These are phyloP conservation scores for Ceriops tagal DNA, from an alignment of 345 rosid genomes.

Conservation along the genomic window DNA sequence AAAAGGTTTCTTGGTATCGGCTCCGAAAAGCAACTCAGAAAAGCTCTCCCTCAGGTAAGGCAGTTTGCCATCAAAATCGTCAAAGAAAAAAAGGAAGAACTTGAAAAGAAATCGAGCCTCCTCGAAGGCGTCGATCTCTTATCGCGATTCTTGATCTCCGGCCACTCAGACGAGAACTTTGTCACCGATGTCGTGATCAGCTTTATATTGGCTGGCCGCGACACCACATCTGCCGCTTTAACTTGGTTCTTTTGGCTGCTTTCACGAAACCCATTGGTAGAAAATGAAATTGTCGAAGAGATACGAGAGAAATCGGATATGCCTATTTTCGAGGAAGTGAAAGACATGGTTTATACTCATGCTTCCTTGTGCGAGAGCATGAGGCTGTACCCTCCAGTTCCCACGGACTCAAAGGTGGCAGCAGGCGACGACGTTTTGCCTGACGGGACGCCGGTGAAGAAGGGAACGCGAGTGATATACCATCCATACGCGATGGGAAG, in stretches of 20 bases:
- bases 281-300: conserved; percentile 39
- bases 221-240: conserved; percentile 73
- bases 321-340: conserved; percentile 22
- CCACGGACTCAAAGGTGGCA: conserved; percentile 37
- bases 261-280: conserved; percentile 37
- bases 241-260: conserved; percentile 75
- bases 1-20: conserved; percentile 41
- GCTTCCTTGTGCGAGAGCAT: conserved; percentile 51
- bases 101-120: conserved; percentile 14
- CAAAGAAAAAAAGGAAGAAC: conserved; percentile 40
- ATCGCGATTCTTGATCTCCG: conserved; percentile 51
- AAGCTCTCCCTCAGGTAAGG: conserved; percentile 35
- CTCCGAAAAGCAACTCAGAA: conserved; percentile 42
- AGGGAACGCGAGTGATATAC: conserved; percentile 38
- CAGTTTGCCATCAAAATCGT: conserved; percentile 48
- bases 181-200: conserved; percentile 56
- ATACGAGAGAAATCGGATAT: conserved; percentile 21
- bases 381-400: conserved; percentile 64
- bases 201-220: conserved; percentile 62
- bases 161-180: conserved; percentile 40
- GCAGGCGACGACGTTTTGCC: conserved; percentile 30
- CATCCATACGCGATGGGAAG: conserved; percentile 41
- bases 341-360: conserved; percentile 37
- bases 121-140: conserved; percentile 45
- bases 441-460: conserved; percentile 47